Evolutionary conservation across 495 filamentous ascomycete species (phyloP).

Genomic region (Podospora sp.): DNA sequence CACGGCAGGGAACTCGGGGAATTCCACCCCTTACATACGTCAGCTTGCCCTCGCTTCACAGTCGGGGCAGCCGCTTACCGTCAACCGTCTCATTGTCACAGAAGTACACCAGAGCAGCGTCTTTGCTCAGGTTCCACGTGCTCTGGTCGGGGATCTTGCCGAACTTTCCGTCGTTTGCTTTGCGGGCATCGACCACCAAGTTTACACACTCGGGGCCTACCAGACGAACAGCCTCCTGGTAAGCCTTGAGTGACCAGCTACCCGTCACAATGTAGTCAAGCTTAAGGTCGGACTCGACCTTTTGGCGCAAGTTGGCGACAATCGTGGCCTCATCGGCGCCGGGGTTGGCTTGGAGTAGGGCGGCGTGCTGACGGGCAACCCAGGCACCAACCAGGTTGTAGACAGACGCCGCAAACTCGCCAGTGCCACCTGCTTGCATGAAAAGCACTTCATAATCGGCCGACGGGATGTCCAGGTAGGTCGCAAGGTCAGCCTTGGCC

Average conservation of each 20-base stretch:
- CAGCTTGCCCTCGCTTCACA: neutral
- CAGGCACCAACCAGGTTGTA: slow-evolving; percentile 82
- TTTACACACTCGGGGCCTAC: slow-evolving; percentile 79
- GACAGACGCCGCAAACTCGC: slow-evolving; percentile 77
- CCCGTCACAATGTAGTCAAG: slow-evolving; percentile 92
- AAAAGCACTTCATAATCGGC: slow-evolving; percentile 76
- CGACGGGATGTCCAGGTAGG: slow-evolving; percentile 69
- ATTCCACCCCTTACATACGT: slow-evolving; percentile 72
- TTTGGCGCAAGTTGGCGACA: slow-evolving; percentile 59
- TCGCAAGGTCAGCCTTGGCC: slow-evolving; percentile 64
- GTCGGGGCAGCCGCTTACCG: slow-evolving; percentile 34
- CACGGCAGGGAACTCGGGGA: slow-evolving; percentile 69
- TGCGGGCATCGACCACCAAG: slow-evolving; percentile 70
- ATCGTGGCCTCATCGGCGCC: slow-evolving; percentile 50
- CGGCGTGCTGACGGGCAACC: slow-evolving; percentile 64
- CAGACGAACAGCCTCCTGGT: slow-evolving; percentile 76
- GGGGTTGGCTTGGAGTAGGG: slow-evolving; percentile 41
- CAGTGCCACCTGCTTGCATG: slow-evolving; percentile 82
- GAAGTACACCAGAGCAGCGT: slow-evolving; percentile 81
- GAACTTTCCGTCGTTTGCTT: slow-evolving; percentile 80
- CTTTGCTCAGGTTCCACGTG: slow-evolving; percentile 74
- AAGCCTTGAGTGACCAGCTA: slow-evolving; percentile 92
- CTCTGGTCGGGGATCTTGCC: slow-evolving; percentile 76
- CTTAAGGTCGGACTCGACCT: slow-evolving; percentile 66
- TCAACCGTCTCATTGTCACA: slow-evolving; percentile 96